These are phyloP conservation scores for Alliaria petiolata DNA, from an alignment of 345 rosid species.

Conservation along the genomic window DNA sequence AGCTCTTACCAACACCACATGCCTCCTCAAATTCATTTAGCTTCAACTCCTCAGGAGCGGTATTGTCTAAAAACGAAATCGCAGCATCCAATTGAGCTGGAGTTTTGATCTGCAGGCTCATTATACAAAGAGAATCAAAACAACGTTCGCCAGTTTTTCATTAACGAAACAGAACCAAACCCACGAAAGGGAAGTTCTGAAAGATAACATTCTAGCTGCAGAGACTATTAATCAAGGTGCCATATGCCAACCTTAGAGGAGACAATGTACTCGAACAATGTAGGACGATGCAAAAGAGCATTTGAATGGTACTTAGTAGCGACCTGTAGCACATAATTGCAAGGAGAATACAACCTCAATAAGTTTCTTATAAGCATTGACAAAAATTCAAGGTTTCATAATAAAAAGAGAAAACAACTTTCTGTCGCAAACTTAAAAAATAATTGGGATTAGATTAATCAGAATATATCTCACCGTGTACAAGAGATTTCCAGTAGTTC, in stretches of 20 bases:
- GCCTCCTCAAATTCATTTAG: constrained; percentile 77
- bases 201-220: background rate
- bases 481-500: constrained; percentile 73
- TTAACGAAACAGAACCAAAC: background rate
- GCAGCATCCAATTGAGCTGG: constrained; percentile 91
- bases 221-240: too few species aligned
- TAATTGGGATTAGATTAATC: background rate
- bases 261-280: constrained; percentile 57
- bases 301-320: constrained; percentile 76
- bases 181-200: background rate
- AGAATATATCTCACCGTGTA: constrained; percentile 54
- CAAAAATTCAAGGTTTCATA: too few species aligned
- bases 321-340: constrained; percentile 44
- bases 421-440: background rate
- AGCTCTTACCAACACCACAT: constrained; percentile 78
- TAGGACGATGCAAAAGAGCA: constrained; percentile 79
- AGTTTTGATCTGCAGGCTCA: constrained; percentile 65
- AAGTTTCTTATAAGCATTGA: too few species aligned
- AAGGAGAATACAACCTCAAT: background rate
- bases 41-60: constrained; percentile 56
- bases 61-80: constrained; percentile 48
- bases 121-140: background rate
- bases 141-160: background rate
- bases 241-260: constrained; percentile 52
- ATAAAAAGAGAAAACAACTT: too few species aligned